These are phyloP conservation scores for Piloderma croceum DNA, from an alignment of 768 basidiomycete genomes.

Conservation along the genomic window DNA sequence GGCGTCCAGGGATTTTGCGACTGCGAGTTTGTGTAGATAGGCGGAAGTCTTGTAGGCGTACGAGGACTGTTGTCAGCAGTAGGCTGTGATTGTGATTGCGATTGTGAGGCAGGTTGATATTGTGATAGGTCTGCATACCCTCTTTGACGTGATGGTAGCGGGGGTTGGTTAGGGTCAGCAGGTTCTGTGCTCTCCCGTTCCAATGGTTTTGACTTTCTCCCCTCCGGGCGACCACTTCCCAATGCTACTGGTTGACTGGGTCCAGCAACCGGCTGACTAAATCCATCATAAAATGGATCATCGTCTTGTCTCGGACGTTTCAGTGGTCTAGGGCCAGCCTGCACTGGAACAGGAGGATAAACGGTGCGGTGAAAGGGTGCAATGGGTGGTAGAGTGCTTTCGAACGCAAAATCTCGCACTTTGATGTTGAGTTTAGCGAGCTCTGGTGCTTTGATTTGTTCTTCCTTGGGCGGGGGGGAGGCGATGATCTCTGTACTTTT, in stretches of 20 bases:
- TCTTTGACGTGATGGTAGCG: too few relatives aligned
- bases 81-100: background rate
- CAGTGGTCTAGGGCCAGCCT: slow-evolving; percentile 33
- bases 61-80: background rate
- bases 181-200: background rate
- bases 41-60: too few relatives aligned
- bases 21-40: too few relatives aligned
- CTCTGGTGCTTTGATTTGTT: slow-evolving; percentile 33
- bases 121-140: background rate
- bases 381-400: slow-evolving; percentile 60
- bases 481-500: background rate
- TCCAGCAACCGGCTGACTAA: too few relatives aligned
- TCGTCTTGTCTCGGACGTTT: slow-evolving; percentile 34
- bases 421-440: slow-evolving; percentile 32
- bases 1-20: too few relatives aligned
- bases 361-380: slow-evolving; percentile 39
- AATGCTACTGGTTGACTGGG: too few relatives aligned
- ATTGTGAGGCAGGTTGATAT: too few relatives aligned
- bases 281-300: slow-evolving; percentile 2
- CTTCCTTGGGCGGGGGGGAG: slow-evolving; percentile 17
- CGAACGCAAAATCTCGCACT: slow-evolving; percentile 62
- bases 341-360: slow-evolving; percentile 40
- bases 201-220: background rate
- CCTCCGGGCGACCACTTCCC: background rate
- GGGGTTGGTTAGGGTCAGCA: too few relatives aligned